A percentile compares a stretch with the other conserved stretches of the same genome.
phyloP scores from a whole-genome alignment of 2,329 filamentous ascomycete species.

The Mycogone perniciosa region DNA sequence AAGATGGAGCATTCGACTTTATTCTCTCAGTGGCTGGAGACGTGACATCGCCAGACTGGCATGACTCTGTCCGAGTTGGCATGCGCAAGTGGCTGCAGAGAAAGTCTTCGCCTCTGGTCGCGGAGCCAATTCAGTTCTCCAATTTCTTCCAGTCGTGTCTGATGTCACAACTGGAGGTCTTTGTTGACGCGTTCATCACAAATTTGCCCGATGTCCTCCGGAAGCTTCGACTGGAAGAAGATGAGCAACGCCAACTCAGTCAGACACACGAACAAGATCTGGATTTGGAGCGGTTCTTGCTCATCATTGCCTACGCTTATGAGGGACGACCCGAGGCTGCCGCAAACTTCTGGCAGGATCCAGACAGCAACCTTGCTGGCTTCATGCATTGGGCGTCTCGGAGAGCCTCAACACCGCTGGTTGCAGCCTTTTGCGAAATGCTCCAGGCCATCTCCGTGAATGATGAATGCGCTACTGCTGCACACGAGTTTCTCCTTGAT shows the following conservation, averaged over 20 bases:
- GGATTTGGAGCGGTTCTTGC: slow-evolving; percentile 81
- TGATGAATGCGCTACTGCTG: slow-evolving; percentile 72
- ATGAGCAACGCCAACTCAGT: slow-evolving; percentile 70
- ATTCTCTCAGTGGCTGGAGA: slow-evolving; percentile 79
- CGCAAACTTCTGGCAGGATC: slow-evolving; percentile 84
- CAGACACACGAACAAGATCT: slow-evolving; percentile 60
- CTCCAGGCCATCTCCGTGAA: slow-evolving; percentile 81
- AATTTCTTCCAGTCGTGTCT: slow-evolving; percentile 64
- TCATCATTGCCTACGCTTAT: slow-evolving; percentile 88
- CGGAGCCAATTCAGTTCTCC: slow-evolving; percentile 64
- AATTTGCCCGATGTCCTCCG: slow-evolving; percentile 91
- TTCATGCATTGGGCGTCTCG: slow-evolving; percentile 97
- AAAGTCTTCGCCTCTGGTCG: slow-evolving; percentile 63
- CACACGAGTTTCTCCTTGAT: slow-evolving; percentile 84
- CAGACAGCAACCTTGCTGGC: slow-evolving; percentile 86
- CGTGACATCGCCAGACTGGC: slow-evolving; percentile 74
- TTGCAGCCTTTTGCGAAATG: slow-evolving; percentile 96
- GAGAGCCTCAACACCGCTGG: slow-evolving; percentile 88
- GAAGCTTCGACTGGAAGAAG: slow-evolving; percentile 79
- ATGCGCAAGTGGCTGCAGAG: slow-evolving; percentile 78
- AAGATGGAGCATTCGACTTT: slow-evolving; percentile 89
- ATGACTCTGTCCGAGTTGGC: slow-evolving; percentile 77
- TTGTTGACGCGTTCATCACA: slow-evolving; percentile 87
- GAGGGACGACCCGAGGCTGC: slow-evolving; percentile 79
- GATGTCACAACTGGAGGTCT: slow-evolving; percentile 77